Base-by-base conservation (phyloP, 306 rosid species). In the Crotalaria pallida region DNA sequence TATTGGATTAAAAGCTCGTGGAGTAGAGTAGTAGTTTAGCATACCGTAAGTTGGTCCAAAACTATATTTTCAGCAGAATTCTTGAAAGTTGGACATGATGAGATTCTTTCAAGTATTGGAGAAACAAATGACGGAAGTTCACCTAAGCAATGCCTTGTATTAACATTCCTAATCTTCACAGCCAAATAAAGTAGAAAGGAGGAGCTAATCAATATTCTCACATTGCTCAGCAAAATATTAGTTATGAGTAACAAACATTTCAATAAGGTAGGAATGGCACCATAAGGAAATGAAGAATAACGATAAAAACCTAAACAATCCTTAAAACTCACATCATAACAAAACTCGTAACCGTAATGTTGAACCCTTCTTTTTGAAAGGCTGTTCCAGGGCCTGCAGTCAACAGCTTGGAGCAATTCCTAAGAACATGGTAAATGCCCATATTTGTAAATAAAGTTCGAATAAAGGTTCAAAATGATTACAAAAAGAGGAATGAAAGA, bases 331-430 rank as follows among this genome's bases (percentile, higher is more conserved):
- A 93, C 97, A 76, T 85, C 90, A 69, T 93, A 93, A 77, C 88
- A 77, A 74, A 93, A 93, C 68, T 90, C 96, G 76, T 82, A 93
- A 57, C 97, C 96, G 74, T 93, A 90, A 76, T 88, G 98, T 77
- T 93, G 98, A 87, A 93, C 97, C 82, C 94, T 90, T 72, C 98
- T 84, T 83, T 90, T 90, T 5, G 97, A 64, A 52, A 88, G 94
- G 79, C 75, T 58, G 18, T 81, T 84, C 98, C 96, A 93, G 45
- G 91, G 90, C 48, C 80, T 73, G 45, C 61, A 56, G 79, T 93
- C 98, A 72, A 93, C 91, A 43, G 88, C 88, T 50, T 56, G 74
- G 19, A 93, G 89, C 68, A 93, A 77, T 51, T 71, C 89, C 96
- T 89, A 71, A 65, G 64, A 67, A 72, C 52, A 66, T 51, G 45